Percentiles rank a stretch among this genome's conserved stretches.
These are phyloP conservation scores for Cordia subcordata DNA, from an alignment of 257 asterid species.

Conservation along the genomic window DNA sequence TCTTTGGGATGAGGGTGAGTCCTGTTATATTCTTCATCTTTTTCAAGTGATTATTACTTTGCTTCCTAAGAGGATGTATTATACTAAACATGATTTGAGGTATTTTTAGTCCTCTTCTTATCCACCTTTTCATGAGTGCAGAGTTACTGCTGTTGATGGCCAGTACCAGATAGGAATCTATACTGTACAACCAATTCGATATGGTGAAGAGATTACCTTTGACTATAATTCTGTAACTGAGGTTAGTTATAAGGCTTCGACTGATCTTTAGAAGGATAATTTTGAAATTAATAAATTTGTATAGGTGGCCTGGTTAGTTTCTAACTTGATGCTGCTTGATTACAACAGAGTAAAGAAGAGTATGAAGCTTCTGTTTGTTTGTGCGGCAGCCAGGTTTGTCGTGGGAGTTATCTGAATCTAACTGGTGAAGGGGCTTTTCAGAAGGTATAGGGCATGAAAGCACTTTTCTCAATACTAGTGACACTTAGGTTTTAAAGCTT, in stretches of 20 bases:
- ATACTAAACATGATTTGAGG: neutral
- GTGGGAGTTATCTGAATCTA: conserved; percentile 92
- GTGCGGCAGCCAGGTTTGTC: conserved; percentile 98
- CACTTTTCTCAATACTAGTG: conserved; percentile 8
- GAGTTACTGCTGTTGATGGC: conserved; percentile 99
- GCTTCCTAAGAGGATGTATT: neutral
- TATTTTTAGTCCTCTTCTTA: conserved; percentile 4
- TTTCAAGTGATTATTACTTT: neutral
- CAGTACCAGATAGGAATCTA: conserved; percentile 97
- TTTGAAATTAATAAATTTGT: conserved; percentile 13
- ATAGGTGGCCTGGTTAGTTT: conserved; percentile 11
- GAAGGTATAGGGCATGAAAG: conserved; percentile 49
- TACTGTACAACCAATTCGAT: conserved; percentile 83
- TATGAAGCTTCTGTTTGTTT: conserved; percentile 97
- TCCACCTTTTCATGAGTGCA: conserved; percentile 29
- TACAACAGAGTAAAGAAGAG: conserved; percentile 91
- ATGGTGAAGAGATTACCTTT: conserved; percentile 95
- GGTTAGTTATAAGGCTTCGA: conserved; percentile 44
- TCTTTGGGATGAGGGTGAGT: too few relatives aligned
- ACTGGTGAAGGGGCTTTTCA: conserved; percentile 96
- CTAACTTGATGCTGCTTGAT: conserved; percentile 8
- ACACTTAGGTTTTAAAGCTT: neutral
- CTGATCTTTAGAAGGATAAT: conserved; percentile 8
- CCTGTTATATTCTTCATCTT: too few relatives aligned
- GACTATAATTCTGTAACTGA: conserved; percentile 98